These are phyloP conservation scores for Microsporum ferrugineum DNA, from an alignment of 2,329 filamentous ascomycete species.

Conservation along the genomic window DNA sequence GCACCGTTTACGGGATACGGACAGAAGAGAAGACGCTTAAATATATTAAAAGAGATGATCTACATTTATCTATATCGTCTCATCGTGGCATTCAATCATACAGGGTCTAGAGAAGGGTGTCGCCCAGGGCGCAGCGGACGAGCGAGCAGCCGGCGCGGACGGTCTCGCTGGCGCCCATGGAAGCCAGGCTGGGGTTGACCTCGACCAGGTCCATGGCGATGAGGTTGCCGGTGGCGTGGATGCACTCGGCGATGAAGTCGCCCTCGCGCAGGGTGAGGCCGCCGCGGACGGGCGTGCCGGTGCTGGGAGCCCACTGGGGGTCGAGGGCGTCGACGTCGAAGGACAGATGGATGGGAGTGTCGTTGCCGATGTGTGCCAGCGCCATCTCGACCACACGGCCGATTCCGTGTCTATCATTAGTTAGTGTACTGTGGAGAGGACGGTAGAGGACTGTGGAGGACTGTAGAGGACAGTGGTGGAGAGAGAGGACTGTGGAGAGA, in stretches of 20 bases:
- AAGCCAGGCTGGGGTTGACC: slow-evolving; percentile 62
- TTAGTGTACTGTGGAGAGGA: background rate
- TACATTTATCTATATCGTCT: background rate
- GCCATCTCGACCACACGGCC: slow-evolving; percentile 96
- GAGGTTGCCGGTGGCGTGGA: slow-evolving; percentile 67
- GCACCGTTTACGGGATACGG: background rate
- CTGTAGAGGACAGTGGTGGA: background rate
- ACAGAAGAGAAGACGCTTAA: background rate
- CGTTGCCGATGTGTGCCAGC: slow-evolving; percentile 83
- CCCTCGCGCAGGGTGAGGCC: slow-evolving; percentile 89
- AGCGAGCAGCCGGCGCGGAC: slow-evolving; percentile 82
- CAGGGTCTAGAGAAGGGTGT: slow-evolving; percentile 61
- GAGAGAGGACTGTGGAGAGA: background rate
- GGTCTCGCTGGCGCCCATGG: slow-evolving; percentile 67
- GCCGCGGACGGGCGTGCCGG: slow-evolving; percentile 85
- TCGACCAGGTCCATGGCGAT: slow-evolving; percentile 74
- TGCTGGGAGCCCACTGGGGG: slow-evolving; percentile 91
- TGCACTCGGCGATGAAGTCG: slow-evolving; percentile 87
- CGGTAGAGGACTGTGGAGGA: slow-evolving; percentile 8
- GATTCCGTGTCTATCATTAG: slow-evolving; percentile 65
- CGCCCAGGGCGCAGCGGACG: slow-evolving; percentile 81
- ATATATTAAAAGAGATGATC: background rate
- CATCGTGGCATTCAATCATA: background rate
- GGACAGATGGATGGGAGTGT: slow-evolving; percentile 92
- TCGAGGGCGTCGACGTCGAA: slow-evolving; percentile 97